Evolutionary conservation across 768 basidiomycete genomes (phyloP).

Genomic region (Hypholoma sublateritium): DNA sequence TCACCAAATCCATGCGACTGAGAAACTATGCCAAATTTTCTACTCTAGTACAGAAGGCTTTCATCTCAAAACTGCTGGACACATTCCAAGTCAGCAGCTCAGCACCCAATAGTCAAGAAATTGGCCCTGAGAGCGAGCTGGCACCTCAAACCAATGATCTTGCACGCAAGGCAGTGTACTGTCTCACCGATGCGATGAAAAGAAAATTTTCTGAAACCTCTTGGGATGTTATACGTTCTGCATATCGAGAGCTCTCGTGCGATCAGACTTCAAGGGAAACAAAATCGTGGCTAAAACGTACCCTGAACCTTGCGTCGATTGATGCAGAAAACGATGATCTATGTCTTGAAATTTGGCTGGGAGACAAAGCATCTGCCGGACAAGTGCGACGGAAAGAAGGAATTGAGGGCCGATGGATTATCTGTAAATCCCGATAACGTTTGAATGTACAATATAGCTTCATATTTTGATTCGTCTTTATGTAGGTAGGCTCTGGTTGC

Average conservation of each 20-base stretch:
- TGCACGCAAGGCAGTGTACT: constrained; percentile 40
- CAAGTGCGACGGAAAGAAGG: constrained; percentile 60
- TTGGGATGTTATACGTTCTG: constrained; percentile 60
- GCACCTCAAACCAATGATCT: constrained; percentile 9
- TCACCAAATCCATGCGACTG: constrained; percentile 53
- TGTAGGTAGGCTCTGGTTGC: constrained; percentile 5
- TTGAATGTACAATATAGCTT: too few species aligned
- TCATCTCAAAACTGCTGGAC: constrained; percentile 22
- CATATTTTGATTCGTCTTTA: background rate
- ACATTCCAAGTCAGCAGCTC: background rate
- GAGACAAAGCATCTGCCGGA: constrained; percentile 36
- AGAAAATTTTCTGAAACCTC: constrained; percentile 49
- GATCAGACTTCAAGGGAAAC: constrained; percentile 36
- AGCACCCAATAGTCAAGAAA: too few species aligned
- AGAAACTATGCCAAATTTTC: constrained; percentile 57
- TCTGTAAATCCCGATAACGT: constrained; percentile 48
- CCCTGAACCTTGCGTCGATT: constrained; percentile 44
- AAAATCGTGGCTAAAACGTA: constrained; percentile 45
- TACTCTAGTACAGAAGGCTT: constrained; percentile 33
- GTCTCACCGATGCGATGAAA: constrained; percentile 47
- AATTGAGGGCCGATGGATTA: constrained; percentile 55
- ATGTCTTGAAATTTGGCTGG: constrained; percentile 55
- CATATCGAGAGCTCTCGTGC: constrained; percentile 61
- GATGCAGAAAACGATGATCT: constrained; percentile 17
- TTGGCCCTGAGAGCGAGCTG: background rate